Percentiles rank a stretch among this genome's conserved stretches.
Evolutionary conservation across 345 rosid genomes (phyloP).

Genomic region (Eutrema yunnanense): DNA sequence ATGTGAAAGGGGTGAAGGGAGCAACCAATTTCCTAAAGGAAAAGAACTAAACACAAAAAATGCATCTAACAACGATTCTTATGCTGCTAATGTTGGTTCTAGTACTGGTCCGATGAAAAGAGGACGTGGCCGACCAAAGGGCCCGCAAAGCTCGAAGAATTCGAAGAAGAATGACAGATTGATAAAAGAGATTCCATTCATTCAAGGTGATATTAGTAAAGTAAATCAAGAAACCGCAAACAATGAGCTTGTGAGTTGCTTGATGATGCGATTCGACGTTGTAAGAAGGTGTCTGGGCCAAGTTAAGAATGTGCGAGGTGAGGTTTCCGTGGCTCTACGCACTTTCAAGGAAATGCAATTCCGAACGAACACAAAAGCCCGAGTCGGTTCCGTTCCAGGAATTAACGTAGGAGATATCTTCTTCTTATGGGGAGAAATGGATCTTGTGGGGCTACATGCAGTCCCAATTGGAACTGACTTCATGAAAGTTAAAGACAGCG

Average conservation of each 20-base stretch:
- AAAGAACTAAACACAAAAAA: no score
- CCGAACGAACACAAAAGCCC: conserved; percentile 42
- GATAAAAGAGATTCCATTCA: not conserved
- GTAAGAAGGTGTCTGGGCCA: conserved; percentile 41
- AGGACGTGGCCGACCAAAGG: not conserved
- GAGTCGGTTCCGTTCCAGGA: conserved; percentile 50
- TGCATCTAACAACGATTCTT: no score
- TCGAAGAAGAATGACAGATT: not conserved
- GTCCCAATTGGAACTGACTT: conserved; percentile 56
- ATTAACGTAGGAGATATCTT: conserved; percentile 58
- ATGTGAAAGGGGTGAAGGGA: not conserved
- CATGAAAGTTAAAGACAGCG: conserved; percentile 9
- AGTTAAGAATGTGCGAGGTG: conserved; percentile 21
- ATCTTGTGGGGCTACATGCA: conserved; percentile 50
- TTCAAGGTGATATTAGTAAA: not conserved
- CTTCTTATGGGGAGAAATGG: conserved; percentile 55
- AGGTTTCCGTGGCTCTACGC: conserved; percentile 8
- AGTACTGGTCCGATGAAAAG: not conserved
- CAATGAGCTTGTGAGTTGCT: not conserved
- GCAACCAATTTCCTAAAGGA: not conserved
- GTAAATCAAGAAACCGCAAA: not conserved
- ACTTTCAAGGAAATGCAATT: conserved; percentile 41
- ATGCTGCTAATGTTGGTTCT: no score
- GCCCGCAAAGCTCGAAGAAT: not conserved
- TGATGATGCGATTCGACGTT: conserved; percentile 18